phyloP scores from a whole-genome alignment of 139 green algal genomes.

The Chlamydomonas schloesseri region DNA sequence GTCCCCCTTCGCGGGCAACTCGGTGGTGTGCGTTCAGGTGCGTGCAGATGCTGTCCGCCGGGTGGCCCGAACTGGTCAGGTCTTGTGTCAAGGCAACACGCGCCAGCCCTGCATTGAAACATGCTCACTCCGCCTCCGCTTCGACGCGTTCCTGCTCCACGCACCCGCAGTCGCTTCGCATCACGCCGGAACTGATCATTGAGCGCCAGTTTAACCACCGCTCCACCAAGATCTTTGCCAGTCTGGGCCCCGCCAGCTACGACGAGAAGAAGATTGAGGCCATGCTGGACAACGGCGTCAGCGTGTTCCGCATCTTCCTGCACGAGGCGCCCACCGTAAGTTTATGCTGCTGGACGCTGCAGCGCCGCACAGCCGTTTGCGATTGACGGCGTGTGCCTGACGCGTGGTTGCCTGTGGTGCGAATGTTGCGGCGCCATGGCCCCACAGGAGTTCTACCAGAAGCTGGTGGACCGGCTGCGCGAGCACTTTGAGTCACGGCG shows the following conservation, averaged over 20 bases:
- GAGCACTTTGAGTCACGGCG: background rate
- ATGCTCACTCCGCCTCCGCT: too few species aligned
- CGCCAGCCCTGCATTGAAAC: too few species aligned
- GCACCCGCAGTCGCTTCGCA: slow-evolving; percentile 32
- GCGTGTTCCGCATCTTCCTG: slow-evolving; percentile 52
- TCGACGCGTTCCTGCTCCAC: too few species aligned
- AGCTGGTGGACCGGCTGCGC: slow-evolving; percentile 6
- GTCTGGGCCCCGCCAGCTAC: slow-evolving; percentile 72
- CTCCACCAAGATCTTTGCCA: slow-evolving; percentile 74
- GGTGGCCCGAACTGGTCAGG: too few species aligned
- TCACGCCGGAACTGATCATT: slow-evolving; percentile 49
- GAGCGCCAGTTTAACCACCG: slow-evolving; percentile 38
- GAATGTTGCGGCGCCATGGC: too few species aligned
- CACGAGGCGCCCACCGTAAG: background rate
- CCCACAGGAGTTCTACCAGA: slow-evolving; percentile 20
- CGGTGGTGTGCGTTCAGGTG: slow-evolving; percentile 43
- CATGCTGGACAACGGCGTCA: slow-evolving; percentile 66
- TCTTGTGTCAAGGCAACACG: too few species aligned
- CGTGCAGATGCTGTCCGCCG: too few species aligned
- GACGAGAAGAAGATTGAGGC: slow-evolving; percentile 54
- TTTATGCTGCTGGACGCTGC: too few species aligned
- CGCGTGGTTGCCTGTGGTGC: too few species aligned
- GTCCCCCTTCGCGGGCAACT: slow-evolving; percentile 46
- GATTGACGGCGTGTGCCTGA: too few species aligned
- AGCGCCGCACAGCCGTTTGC: too few species aligned